phyloP scores from a whole-genome alignment of 352 stramenopile genomes.

The Globisporangium paroecandrum region DNA sequence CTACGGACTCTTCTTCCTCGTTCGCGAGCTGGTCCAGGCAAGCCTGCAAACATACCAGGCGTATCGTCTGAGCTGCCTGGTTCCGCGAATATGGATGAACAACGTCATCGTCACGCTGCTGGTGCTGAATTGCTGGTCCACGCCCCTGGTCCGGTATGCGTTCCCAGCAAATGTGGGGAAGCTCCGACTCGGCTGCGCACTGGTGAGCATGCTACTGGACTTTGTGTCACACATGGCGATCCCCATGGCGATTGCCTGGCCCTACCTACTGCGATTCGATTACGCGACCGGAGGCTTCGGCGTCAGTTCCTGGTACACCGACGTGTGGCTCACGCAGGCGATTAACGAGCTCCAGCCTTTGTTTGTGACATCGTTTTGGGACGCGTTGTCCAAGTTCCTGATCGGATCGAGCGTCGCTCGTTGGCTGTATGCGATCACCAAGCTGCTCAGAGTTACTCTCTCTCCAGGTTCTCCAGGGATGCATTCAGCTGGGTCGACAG shows the following conservation, averaged over 20 bases:
- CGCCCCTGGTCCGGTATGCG: background rate
- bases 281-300: background rate
- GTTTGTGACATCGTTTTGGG: background rate
- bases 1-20: constrained; percentile 27
- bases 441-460: background rate
- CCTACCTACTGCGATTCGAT: background rate
- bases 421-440: background rate
- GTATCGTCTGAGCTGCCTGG: constrained; percentile 27
- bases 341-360: background rate
- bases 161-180: background rate
- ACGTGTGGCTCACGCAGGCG: constrained; percentile 2
- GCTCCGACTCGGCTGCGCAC: background rate
- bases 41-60: constrained; percentile 28
- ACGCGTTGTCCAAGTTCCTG: background rate
- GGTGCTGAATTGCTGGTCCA: constrained; percentile 34
- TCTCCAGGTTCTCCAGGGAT: too few relatives aligned
- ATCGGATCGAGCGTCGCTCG: background rate
- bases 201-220: background rate
- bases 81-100: constrained; percentile 30
- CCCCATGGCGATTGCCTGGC: background rate
- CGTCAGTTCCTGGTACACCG: background rate
- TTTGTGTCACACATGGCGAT: background rate
- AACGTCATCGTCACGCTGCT: constrained; percentile 33
- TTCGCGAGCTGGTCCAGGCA: constrained; percentile 26
- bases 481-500: too few relatives aligned